phyloP scores from a whole-genome alignment of 176 grass and related monocot genomes.

The Dactylis glomerata region DNA sequence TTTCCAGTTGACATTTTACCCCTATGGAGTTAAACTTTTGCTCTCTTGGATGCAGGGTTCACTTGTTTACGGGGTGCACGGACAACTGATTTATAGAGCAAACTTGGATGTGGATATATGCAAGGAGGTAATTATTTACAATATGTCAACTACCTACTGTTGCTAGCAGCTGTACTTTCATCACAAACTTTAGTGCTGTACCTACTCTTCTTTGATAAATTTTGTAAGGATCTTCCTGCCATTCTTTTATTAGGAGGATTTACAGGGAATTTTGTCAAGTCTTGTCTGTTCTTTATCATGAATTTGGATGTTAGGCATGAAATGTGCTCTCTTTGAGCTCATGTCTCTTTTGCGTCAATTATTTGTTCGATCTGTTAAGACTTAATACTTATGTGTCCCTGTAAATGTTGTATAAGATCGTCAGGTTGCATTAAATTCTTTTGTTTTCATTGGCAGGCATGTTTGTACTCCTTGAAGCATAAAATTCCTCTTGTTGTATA shows the following conservation, averaged over 20 bases:
- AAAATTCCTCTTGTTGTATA: slow-evolving; percentile 78
- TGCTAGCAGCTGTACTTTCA: neutral
- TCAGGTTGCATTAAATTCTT: neutral
- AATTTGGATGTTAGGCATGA: slow-evolving; percentile 7
- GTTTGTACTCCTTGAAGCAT: slow-evolving; percentile 71
- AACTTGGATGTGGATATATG: slow-evolving; percentile 70
- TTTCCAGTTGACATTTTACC: neutral
- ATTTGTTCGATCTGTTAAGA: neutral
- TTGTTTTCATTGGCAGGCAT: slow-evolving; percentile 56
- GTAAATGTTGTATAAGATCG: neutral
- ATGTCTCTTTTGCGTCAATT: neutral
- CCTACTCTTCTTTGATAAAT: neutral
- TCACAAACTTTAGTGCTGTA: neutral
- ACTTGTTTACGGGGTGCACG: slow-evolving; percentile 71
- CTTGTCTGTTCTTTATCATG: neutral
- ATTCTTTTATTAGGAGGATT: slow-evolving; percentile 16
- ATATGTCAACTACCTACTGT: slow-evolving; percentile 17
- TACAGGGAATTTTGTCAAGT: neutral
- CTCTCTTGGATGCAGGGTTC: slow-evolving; percentile 59
- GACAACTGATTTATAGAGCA: slow-evolving; percentile 68
- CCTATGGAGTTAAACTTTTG: neutral
- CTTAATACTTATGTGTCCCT: neutral
- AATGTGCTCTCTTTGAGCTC: neutral
- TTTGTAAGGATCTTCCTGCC: neutral
- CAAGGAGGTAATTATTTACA: slow-evolving; percentile 55